Percentiles rank a stretch among this genome's conserved stretches.
Conservation (phyloP, 441 rosid genomes). For the Croton laevigatus region DNA sequence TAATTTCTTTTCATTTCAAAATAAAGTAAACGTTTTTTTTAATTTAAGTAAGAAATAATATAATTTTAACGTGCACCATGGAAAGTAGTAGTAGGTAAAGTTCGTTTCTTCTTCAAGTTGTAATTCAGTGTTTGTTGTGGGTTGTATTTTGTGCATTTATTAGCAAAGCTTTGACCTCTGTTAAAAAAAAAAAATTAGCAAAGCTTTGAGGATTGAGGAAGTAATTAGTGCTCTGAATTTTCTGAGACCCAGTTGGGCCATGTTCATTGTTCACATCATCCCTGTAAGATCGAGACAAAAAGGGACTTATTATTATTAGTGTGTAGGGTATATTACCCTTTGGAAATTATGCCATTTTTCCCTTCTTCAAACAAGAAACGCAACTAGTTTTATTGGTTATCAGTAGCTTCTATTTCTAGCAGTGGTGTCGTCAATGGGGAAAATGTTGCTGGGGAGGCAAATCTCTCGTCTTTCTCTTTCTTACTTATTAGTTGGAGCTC, state of each 20-base stretch:
- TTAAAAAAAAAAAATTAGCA: too few relatives aligned
- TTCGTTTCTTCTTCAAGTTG: too few relatives aligned
- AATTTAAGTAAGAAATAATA: too few relatives aligned
- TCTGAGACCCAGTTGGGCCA: neutral
- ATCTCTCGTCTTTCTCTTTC: neutral
- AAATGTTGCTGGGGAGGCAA: slow-evolving; percentile 25
- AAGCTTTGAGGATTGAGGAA: neutral
- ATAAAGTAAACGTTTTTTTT: too few relatives aligned
- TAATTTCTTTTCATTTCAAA: too few relatives aligned
- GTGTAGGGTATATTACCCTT: neutral
- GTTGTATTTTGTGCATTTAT: neutral
- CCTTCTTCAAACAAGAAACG: too few relatives aligned
- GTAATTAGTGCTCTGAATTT: neutral
- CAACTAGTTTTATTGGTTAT: too few relatives aligned
- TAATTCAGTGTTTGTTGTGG: neutral
- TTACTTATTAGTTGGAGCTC: neutral
- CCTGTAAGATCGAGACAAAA: neutral
- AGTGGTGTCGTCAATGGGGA: neutral
- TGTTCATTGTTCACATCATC: too few relatives aligned
- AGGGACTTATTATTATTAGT: too few relatives aligned
- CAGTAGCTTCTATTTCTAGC: neutral
- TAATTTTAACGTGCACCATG: too few relatives aligned
- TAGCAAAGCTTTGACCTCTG: neutral
- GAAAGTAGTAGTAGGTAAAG: too few relatives aligned
- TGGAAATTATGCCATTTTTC: neutral